These are phyloP conservation scores for Heliamphora pulchella DNA, from an alignment of 179 eudicot species.

Conservation along the genomic window DNA sequence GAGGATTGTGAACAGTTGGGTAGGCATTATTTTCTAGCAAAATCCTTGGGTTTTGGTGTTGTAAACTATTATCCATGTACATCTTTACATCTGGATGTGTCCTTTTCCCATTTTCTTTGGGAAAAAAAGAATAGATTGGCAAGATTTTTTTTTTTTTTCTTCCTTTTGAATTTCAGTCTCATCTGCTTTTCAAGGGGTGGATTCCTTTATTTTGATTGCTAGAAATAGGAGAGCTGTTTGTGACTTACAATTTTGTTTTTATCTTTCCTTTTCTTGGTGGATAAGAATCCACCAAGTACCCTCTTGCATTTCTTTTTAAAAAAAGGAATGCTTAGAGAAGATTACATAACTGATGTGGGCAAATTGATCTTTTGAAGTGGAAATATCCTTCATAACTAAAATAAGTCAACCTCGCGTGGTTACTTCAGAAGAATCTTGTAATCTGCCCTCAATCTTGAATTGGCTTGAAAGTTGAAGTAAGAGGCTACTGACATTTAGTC, in stretches of 20 bases:
- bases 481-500: neutral
- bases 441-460: neutral
- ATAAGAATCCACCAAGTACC: no score
- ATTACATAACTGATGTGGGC: neutral
- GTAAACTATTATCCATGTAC: neutral
- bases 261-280: no score
- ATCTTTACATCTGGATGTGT: neutral
- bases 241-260: no score
- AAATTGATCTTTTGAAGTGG: neutral
- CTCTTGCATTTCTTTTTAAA: no score
- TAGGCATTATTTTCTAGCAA: neutral
- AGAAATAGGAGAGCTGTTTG: no score
- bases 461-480: neutral
- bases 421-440: neutral
- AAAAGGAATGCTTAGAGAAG: neutral
- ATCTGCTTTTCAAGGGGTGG: no score
- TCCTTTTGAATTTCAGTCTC: no score
- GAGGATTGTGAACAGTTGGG: neutral
- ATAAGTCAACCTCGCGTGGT: neutral
- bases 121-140: neutral
- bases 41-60: constrained; percentile 1
- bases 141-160: neutral
- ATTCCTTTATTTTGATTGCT: no score
- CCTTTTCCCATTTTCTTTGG: neutral
- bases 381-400: neutral